These are phyloP conservation scores for Claviceps sp. DNA, from an alignment of 2,329 filamentous ascomycete genomes.

Conservation along the genomic window DNA sequence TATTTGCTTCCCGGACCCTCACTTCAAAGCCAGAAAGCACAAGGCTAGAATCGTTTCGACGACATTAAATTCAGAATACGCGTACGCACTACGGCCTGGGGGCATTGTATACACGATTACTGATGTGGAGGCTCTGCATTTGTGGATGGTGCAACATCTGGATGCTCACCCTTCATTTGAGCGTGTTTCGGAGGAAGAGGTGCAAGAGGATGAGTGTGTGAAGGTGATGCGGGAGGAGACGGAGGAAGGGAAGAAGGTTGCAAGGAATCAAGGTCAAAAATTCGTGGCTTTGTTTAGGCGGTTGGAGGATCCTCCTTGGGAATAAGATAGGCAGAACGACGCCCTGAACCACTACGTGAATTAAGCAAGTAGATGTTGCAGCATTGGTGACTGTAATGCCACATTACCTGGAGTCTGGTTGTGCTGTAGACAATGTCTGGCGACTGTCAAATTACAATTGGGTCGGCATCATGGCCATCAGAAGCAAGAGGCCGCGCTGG, in stretches of 20 bases:
- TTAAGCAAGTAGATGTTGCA: neutral
- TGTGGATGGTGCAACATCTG: conserved; percentile 87
- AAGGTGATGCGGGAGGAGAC: conserved; percentile 69
- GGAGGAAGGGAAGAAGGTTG: conserved; percentile 95
- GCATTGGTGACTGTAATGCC: neutral
- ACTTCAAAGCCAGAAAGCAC: conserved; percentile 96
- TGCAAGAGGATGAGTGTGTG: conserved; percentile 58
- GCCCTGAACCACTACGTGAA: neutral
- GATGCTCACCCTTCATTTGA: conserved; percentile 67
- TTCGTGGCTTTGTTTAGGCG: conserved; percentile 82
- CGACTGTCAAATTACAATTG: no score
- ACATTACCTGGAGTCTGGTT: neutral
- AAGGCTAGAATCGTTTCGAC: conserved; percentile 89
- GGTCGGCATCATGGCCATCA: no score
- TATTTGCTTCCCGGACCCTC: conserved; percentile 95
- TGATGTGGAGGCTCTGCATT: conserved; percentile 85
- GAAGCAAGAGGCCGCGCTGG: neutral
- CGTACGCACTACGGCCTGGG: conserved; percentile 69
- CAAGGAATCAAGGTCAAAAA: conserved; percentile 78
- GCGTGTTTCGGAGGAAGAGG: conserved; percentile 53
- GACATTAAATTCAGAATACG: conserved; percentile 85
- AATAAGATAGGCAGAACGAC: conserved; percentile 8
- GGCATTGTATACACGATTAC: conserved; percentile 94
- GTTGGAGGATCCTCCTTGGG: conserved; percentile 68
- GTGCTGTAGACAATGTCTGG: neutral